Evolutionary conservation across 805 yeast species (phyloP).

Genomic region (Pichia sporocuriosa): DNA sequence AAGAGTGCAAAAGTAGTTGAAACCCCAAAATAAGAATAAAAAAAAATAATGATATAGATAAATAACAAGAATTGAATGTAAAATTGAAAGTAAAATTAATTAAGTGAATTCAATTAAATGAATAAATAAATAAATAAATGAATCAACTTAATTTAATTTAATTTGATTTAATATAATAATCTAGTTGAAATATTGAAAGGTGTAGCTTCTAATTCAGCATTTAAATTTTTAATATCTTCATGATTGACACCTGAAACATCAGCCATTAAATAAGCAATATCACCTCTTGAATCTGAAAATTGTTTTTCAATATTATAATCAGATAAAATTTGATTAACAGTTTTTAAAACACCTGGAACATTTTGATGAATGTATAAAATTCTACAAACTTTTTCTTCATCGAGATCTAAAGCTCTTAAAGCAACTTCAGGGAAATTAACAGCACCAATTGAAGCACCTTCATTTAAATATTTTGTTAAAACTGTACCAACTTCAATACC

Average conservation of each 20-base stretch:
- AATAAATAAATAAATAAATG: too few relatives aligned
- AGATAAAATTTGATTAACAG: slow-evolving; percentile 92
- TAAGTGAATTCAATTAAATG: too few relatives aligned
- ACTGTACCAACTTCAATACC: slow-evolving; percentile 92
- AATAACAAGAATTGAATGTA: background rate
- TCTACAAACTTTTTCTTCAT: slow-evolving; percentile 83
- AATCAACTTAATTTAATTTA: too few relatives aligned
- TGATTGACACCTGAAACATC: slow-evolving; percentile 83
- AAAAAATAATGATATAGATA: background rate
- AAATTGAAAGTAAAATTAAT: background rate
- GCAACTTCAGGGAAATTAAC: slow-evolving; percentile 99
- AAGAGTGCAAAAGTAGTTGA: background rate
- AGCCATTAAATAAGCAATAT: slow-evolving; percentile 95
- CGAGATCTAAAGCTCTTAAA: slow-evolving; percentile 78
- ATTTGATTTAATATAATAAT: slow-evolving; percentile 68
- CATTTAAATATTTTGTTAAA: slow-evolving; percentile 85
- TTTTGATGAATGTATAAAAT: slow-evolving; percentile 94
- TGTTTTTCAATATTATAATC: slow-evolving; percentile 96
- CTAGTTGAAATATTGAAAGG: slow-evolving; percentile 89
- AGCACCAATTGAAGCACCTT: slow-evolving; percentile 90
- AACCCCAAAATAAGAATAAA: background rate
- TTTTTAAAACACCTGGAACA: slow-evolving; percentile 97
- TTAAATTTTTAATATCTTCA: slow-evolving; percentile 75
- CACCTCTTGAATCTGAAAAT: slow-evolving; percentile 94
- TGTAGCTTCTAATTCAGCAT: slow-evolving; percentile 81